Evolutionary conservation across 1,284 basidiomycete genomes (phyloP), one percentile per base, ranked within the genome.

Genomic region (Trichosporon coremiiforme): DNA sequence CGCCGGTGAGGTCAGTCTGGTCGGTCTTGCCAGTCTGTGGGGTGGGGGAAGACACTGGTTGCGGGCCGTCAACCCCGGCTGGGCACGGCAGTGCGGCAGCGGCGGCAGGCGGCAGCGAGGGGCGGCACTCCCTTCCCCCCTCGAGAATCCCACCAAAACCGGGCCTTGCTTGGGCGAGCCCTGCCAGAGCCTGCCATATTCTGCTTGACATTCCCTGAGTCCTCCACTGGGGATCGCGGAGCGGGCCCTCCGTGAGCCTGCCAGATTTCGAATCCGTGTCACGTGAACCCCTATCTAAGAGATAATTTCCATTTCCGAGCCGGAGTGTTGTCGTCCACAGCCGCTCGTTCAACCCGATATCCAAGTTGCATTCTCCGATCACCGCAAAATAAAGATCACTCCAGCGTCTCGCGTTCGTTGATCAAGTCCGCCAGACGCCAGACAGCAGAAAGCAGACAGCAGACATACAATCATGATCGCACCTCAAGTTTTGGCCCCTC

Each of bases 241-340:
- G 57, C 57, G 57, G 57, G 29, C 31, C n/a, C 31, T 62, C 57
- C 57, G 57, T 62, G 31, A 62, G 55, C 50, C 22, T 33, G 20
- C 57, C 57, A 62, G 29, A 62, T 62, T 62, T 62, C 57, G 57
- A 62, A 62, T 62, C 57, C 50, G 7, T 6, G 57, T 62, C 57
- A 62, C 57, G 57, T 62, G 57, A 20, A 33, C 10, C 57, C 57
- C 57, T 33, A n/a, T 62, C 31, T 33, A 15, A 33, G 7, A 25
- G 57, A 62, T 62, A 62, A 62, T 62, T 62, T 62, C 57, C 57
- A 62, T 62, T 62, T 33, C 57, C 57, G 57, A 17, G 31, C 57
- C 57, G 57, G 57, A 62, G 15, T 62, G 57, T 62, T 35, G 57
- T 62, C 31, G 31, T n/a, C 31, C 57, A 33, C 29, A 33, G 57